Evolutionary conservation across 108 stramenopile species (phyloP).

Genomic region (Parietichytrium sp.): DNA sequence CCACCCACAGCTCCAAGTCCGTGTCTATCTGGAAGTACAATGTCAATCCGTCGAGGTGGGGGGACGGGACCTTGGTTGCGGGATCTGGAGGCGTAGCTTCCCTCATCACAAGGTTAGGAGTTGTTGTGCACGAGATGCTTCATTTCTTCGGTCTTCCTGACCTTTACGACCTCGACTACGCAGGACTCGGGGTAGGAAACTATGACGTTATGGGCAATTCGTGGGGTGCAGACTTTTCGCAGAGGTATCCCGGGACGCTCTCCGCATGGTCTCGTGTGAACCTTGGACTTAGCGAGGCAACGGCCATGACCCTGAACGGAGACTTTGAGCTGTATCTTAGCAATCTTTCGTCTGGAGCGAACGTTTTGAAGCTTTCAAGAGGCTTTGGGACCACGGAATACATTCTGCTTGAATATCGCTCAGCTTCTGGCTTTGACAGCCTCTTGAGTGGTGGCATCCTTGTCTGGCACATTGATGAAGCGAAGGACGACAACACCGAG

Average conservation of each 20-base stretch:
- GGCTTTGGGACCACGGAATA: conserved; percentile 63
- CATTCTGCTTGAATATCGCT: conserved; percentile 69
- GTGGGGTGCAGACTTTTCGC: conserved; percentile 56
- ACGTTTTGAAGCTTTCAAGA: too few relatives aligned
- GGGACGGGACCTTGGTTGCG: too few relatives aligned
- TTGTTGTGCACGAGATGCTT: conserved; percentile 58
- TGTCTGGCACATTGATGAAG: conserved; percentile 67
- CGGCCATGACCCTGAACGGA: conserved; percentile 51
- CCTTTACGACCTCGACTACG: conserved; percentile 50
- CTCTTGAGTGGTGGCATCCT: conserved; percentile 61
- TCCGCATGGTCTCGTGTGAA: conserved; percentile 58
- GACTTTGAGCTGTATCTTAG: conserved; percentile 34
- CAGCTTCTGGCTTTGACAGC: conserved; percentile 58
- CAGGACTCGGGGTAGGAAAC: conserved; percentile 53
- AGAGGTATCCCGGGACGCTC: conserved; percentile 58
- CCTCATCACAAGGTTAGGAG: conserved; percentile 60
- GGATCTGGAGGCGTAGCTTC: conserved; percentile 46
- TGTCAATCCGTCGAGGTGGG: conserved; percentile 50
- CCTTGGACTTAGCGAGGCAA: conserved; percentile 60
- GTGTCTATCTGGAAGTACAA: conserved; percentile 54
- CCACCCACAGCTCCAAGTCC: conserved; percentile 1
- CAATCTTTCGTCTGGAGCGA: conserved; percentile 56
- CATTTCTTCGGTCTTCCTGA: conserved; percentile 61
- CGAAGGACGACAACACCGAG: conserved; percentile 39
- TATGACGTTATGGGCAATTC: conserved; percentile 57